These are phyloP conservation scores for Aegilops sharonensis DNA, from an alignment of 176 grass and related monocot genomes.

Conservation along the genomic window DNA sequence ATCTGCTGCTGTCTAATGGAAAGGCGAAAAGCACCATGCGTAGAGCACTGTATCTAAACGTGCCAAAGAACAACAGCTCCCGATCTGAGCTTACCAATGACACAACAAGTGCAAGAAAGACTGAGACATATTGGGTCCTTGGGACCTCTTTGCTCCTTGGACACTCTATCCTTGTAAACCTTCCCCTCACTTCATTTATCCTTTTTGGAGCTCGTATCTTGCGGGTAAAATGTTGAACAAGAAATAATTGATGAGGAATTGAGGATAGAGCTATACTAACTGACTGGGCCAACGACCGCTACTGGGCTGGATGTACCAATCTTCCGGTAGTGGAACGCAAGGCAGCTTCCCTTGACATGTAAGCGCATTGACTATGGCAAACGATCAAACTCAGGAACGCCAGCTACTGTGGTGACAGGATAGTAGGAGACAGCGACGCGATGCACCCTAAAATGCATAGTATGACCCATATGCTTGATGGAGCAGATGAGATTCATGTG, in stretches of 20 bases:
- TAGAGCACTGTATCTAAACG: constrained; percentile 27
- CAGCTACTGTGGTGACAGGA: background rate
- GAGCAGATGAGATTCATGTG: constrained; percentile 23
- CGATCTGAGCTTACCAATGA: background rate
- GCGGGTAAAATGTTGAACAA: constrained; percentile 18
- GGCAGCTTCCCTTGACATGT: constrained; percentile 32
- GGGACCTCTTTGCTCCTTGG: background rate
- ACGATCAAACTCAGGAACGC: too few species aligned
- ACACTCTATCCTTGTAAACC: background rate
- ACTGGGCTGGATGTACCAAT: constrained; percentile 30
- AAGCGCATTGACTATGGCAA: background rate
- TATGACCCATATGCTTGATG: constrained; percentile 21
- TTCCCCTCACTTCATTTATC: constrained; percentile 7
- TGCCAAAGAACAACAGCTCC: constrained; percentile 5
- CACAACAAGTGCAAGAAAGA: background rate
- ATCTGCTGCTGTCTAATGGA: background rate
- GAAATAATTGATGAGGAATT: background rate
- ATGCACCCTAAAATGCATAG: constrained; percentile 30
- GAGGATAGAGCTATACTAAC: constrained; percentile 12
- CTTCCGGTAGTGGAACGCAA: constrained; percentile 28
- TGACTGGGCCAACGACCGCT: background rate
- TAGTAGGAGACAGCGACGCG: constrained; percentile 14
- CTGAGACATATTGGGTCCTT: background rate
- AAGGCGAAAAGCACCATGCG: background rate
- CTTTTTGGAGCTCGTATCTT: constrained; percentile 26